Evolutionary conservation across 331 rosid species (phyloP).

Genomic region (Quercus phellos): DNA sequence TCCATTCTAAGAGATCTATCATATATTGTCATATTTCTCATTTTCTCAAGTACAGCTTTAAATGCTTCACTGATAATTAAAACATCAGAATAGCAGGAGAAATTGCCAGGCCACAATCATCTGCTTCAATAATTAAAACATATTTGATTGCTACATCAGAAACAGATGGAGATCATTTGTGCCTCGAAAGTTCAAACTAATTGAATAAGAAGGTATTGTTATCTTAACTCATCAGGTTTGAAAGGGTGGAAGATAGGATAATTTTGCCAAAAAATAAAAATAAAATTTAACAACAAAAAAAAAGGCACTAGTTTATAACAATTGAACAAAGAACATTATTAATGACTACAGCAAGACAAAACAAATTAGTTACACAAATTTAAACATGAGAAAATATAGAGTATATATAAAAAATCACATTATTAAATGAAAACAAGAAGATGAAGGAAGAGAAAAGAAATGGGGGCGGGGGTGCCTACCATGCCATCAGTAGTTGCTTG

Average conservation of each 20-base stretch:
- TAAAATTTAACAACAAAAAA: no score
- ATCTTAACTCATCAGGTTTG: background rate
- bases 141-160: background rate
- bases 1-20: background rate
- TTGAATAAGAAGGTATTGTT: background rate
- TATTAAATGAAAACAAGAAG: background rate
- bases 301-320: no score
- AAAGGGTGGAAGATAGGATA: background rate
- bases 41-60: background rate
- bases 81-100: background rate
- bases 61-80: background rate
- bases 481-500: constrained; percentile 12
- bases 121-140: background rate
- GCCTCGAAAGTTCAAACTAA: background rate
- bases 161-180: background rate
- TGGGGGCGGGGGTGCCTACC: constrained; percentile 25
- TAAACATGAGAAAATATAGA: background rate
- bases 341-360: background rate
- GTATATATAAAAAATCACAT: background rate
- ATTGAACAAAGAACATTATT: no score
- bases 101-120: background rate
- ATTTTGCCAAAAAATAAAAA: no score
- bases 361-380: background rate
- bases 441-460: background rate
- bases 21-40: background rate